Base-by-base conservation (phyloP, 805 yeast genomes). In the Jamesozyma piceae region DNA sequence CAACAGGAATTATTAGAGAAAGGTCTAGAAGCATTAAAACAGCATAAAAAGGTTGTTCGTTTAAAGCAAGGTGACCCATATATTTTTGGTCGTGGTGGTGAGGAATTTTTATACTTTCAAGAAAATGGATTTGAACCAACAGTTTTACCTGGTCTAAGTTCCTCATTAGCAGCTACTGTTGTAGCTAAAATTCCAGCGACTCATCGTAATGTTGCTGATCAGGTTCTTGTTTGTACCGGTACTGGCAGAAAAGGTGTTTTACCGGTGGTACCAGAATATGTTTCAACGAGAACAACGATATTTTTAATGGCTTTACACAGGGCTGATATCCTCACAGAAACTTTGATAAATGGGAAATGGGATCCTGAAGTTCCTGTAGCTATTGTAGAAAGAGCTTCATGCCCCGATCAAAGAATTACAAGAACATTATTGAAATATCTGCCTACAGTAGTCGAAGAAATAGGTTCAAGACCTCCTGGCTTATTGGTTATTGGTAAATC, bases 31-130 rank as follows among this genome's bases (percentile, higher is more conserved):
- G 81, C 79, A 0, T 60, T 87, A 21, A 49, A 68, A 22, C 62
- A 71, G 40, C 96, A 96, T 14, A 71, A 76, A 53, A 77, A 76
- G 43, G 95, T 90, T 1, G 94, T 90, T 2, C 71, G 97, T 45
- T 72, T 90, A 51, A 90, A 90, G 62, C 97, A 90, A 64, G 97
- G 97, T 28, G 97, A 90, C 60, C 97, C 97, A 9, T 90, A 87
- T 62, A 84, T 90, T 27, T 90, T 86, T 60, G 97, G 97, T 3
- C 77, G 97, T 49, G 97, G 97, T 35, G 96, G 95, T 33, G 97
- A 90, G 64, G 97, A 90, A 56, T 85, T 62, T 58, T 53, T 75
- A 9, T 89, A 69, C 58, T 90, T 90, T 62, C 55, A 70, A 24
- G 53, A 68, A 19, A 74, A 81, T 52, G 95, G 95, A 0, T 86